Evolutionary conservation across 1,139 yeast genomes (phyloP), one percentile per base, ranked within the genome.

Genomic region (Kodamaea arcana): DNA sequence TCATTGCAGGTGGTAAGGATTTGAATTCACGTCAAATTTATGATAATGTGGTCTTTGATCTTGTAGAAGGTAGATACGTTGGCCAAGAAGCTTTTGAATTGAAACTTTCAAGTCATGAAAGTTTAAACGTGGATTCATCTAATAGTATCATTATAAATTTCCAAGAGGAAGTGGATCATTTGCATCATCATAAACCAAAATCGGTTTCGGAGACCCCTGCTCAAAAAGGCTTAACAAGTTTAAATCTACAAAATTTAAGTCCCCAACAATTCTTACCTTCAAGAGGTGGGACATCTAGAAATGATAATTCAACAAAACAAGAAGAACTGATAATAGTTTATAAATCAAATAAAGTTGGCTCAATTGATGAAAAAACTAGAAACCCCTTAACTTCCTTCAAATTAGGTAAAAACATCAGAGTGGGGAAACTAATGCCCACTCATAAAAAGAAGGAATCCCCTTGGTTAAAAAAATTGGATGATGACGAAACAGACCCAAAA

Each of bases 1-100:
- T 78, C 20, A 65, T 80, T 9, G 67, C 76, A 1, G 92, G 90
- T 12, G 92, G 92, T 2, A 56, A 68, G 41, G 74, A 74, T 45
- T 55, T 47, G 12, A 41, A 65, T 33, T 72, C 77, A 28, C 52
- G 59, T 5, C 59, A 62, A 2, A 47, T 73, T 14, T 56, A 60
- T 39, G 66, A 65, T 30, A 64, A 79, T 28, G 71, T 69, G 23
- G 57, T 78, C 3, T 81, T 62, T 47, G 86, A 82, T 48, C 47
- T 80, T 34, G 70, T 69, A 2, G 71, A 69, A 14, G 60, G 56
- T 23, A 48, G 53, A 35, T 78, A 76, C 60, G 69, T 75, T 31
- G 61, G 65, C 4, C 39, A 40, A 3, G 41, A 39, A 20, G 56
- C 62, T 2, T 39, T 65, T 14, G 50, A 48, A 23, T 48, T 67